These are phyloP conservation scores for Cyberlindnera samutprakarnensis DNA, from an alignment of 805 yeast genomes.

Conservation along the genomic window DNA sequence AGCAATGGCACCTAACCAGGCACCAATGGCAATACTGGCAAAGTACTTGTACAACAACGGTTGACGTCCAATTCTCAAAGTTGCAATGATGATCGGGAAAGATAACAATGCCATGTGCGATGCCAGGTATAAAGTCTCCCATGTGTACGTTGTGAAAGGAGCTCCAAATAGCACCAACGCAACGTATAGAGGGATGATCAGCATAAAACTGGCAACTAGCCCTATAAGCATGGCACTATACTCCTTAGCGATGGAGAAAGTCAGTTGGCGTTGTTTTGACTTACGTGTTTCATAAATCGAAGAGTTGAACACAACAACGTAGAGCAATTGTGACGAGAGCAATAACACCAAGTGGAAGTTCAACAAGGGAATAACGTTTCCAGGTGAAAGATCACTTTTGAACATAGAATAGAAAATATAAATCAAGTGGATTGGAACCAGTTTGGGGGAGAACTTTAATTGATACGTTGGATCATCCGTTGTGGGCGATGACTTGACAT, in stretches of 20 bases:
- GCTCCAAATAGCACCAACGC: conserved; percentile 70
- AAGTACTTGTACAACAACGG: conserved; percentile 25
- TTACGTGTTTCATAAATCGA: conserved; percentile 4
- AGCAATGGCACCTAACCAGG: conserved; percentile 91
- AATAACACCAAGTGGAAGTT: conserved; percentile 1
- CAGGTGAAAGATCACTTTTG: conserved; percentile 1
- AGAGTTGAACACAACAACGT: conserved; percentile 5
- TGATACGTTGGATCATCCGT: conserved; percentile 2
- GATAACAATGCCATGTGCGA: conserved; percentile 53
- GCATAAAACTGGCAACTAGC: conserved; percentile 8
- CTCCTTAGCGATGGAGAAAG: conserved; percentile 3
- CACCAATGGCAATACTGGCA: conserved; percentile 42
- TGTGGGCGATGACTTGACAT: conserved; percentile 2
- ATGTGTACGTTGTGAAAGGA: conserved; percentile 48
- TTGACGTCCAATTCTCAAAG: conserved; percentile 37
- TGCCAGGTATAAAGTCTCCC: conserved; percentile 54
- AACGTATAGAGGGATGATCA: conserved; percentile 23
- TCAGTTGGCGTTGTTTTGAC: conserved; percentile 4
- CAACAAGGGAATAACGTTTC: conserved; percentile 1
- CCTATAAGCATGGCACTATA: conserved; percentile 9
- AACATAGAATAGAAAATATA: conserved; percentile 5
- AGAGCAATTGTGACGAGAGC: conserved; percentile 3
- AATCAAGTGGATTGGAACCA: conserved; percentile 7
- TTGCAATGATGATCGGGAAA: conserved; percentile 58
- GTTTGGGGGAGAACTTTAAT: conserved; percentile 5